Evolutionary conservation across 2,329 filamentous ascomycete species (phyloP).

Genomic region (Blastomyces emzantsi): DNA sequence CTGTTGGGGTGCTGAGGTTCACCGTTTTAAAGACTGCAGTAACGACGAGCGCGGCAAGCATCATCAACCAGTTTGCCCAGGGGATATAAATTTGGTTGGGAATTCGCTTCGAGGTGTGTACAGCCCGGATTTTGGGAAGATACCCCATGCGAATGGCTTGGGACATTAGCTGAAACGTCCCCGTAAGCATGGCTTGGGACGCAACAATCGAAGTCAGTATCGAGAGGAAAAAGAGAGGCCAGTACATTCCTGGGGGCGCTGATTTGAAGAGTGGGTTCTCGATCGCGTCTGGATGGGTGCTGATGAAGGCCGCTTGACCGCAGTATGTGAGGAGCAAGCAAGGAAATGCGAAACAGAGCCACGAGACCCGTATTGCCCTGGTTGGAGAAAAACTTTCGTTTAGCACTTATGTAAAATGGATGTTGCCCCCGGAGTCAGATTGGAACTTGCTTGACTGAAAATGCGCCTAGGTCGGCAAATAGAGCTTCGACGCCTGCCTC

Average conservation of each 20-base stretch:
- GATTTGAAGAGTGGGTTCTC: constrained; percentile 67
- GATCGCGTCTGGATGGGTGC: constrained; percentile 49
- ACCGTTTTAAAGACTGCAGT: constrained; percentile 62
- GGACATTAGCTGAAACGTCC: constrained; percentile 59
- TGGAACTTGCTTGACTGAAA: constrained; percentile 29
- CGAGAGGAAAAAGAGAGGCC: constrained; percentile 59
- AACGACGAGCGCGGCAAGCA: constrained; percentile 66
- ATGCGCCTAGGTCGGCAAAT: constrained; percentile 70
- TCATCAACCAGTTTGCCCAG: constrained; percentile 65
- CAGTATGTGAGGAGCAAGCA: constrained; percentile 54
- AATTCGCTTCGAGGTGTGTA: constrained; percentile 61
- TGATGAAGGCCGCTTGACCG: constrained; percentile 67
- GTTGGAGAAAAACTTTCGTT: constrained; percentile 1
- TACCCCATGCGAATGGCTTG: constrained; percentile 67
- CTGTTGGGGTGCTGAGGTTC: constrained; percentile 5
- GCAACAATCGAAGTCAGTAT: constrained; percentile 65
- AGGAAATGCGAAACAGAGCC: constrained; percentile 60
- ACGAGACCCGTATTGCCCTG: constrained; percentile 61
- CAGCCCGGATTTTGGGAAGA: constrained; percentile 65
- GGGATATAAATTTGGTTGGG: constrained; percentile 72
- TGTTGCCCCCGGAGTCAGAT: constrained; percentile 34
- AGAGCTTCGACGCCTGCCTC: constrained; percentile 59
- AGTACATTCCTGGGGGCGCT: constrained; percentile 58
- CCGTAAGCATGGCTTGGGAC: constrained; percentile 70
- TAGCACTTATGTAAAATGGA: constrained; percentile 9